phyloP scores from a whole-genome alignment of 2,329 filamentous ascomycete genomes.

The Pseudogymnoascus sp. region DNA sequence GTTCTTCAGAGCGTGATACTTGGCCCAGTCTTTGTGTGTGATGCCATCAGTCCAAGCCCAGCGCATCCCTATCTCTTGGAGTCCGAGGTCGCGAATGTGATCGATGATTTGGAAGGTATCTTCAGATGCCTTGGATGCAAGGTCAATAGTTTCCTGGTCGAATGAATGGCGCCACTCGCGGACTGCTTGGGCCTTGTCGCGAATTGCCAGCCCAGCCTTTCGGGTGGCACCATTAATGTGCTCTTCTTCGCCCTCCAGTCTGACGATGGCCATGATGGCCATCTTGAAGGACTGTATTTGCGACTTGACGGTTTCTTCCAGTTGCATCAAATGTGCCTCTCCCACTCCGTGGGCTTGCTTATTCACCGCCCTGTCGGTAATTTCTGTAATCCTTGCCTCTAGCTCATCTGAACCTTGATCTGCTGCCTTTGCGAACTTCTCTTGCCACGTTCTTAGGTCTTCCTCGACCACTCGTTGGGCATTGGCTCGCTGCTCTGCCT shows the following conservation, averaged over 20 bases:
- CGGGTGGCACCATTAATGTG: constrained; percentile 46
- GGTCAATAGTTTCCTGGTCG: constrained; percentile 46
- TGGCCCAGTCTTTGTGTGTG: constrained; percentile 95
- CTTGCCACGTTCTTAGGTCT: constrained; percentile 79
- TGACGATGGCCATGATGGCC: constrained; percentile 56
- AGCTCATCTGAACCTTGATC: constrained; percentile 73
- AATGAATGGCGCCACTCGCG: constrained; percentile 55
- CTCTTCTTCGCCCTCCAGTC: constrained; percentile 47
- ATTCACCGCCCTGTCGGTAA: constrained; percentile 61
- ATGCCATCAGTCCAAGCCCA: constrained; percentile 96
- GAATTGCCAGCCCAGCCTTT: constrained; percentile 51
- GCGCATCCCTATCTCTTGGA: constrained; percentile 64
- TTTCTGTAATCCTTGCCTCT: constrained; percentile 54
- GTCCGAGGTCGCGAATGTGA: constrained; percentile 57
- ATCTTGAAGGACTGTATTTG: constrained; percentile 59
- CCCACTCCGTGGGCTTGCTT: constrained; percentile 60
- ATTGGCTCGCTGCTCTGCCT: constrained; percentile 47
- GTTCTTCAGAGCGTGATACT: constrained; percentile 80
- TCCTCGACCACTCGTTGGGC: constrained; percentile 61
- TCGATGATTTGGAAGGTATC: constrained; percentile 62
- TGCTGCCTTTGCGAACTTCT: constrained; percentile 76
- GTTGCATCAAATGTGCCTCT: constrained; percentile 55
- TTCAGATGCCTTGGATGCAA: constrained; percentile 50
- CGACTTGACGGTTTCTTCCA: constrained; percentile 58
- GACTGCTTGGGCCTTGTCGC: constrained; percentile 55